Evolutionary conservation across 1,139 yeast genomes (phyloP), one percentile per base, ranked within the genome.

Genomic region (Debaryomycetaceae sp.): DNA sequence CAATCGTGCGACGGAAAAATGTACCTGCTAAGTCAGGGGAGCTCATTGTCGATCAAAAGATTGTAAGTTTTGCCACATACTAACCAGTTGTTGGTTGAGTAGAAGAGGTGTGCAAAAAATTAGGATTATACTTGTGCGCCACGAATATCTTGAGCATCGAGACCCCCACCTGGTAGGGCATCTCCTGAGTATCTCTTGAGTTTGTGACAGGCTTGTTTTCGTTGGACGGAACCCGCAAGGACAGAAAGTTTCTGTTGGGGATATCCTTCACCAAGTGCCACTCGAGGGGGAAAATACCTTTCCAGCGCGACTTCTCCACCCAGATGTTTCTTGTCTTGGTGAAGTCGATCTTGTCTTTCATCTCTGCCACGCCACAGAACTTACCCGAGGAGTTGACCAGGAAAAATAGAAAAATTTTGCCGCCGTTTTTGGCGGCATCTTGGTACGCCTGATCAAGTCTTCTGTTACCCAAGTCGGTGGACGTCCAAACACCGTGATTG

Each of bases 341-440:
- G 50, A 66, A 70, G 46, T 68, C 72, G 22, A 79, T 55, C 29
- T 60, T 58, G 7, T 69, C 62, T 5, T 58, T 62, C 84, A 81
- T 80, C 53, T 76, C 78, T 2, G 83, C 83, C n/a, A 81, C 69
- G 0, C 85, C 87, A 58, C 84, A 80, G 54, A 81, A 81, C 49
- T 70, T 73, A 0, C 85, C 83, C 24, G 83, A 78, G 0, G 76
- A 73, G 55, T 81, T 81, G 3, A 80, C 84, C 59, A 81, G 81
- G 55, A 79, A 81, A 49, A 81, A 72, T 17, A 81, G 57, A 48
- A 69, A 77, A 0, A 81, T 59, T 33, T 62, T 64, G 1, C 68
- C 71, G 5, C 52, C 53, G n/a, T 42, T 44, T 14, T 11, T 42
- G 58, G 52, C 14, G 49, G 55, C 34, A 50, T 60, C 40, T 44